Evolutionary conservation across 805 yeast genomes (phyloP), one percentile per base, ranked within the genome.

Genomic region (Komagataella kurtzmanii): DNA sequence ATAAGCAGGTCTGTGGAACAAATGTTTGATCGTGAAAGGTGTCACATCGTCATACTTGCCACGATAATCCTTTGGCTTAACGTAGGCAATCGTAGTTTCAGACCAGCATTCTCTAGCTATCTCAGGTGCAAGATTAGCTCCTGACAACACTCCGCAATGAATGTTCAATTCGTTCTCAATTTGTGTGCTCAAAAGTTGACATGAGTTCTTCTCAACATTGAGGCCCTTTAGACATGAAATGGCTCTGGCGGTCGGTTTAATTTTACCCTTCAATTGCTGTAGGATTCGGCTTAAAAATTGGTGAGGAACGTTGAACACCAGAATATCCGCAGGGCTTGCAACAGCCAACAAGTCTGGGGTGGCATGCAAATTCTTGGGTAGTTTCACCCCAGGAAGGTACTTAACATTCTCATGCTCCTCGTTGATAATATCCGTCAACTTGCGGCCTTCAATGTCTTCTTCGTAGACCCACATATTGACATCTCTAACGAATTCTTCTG

Each of bases 401-500:
- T 86, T 87, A 59, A 93, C 97, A 67, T 93, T 93, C 71, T 91
- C 96, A 68, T 93, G 97, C 59, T 80, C 72, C 45, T 81, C 74
- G 74, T 93, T 93, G 68, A 93, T 91, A 64, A 89, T 89, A 58
- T 88, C 93, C 24, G 97, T 89, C 61, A 93, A 74, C 57, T 85
- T 86, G 61, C 74, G 67, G 58, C 95, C 97, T 51, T 87, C 75
- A 54, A 85, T 71, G 55, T 76, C 64, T 70, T 93, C 99, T 69
- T 93, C 91, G 60, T 76, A 88, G 12, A 93, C 99, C 99, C 99
- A 93, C 98, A 93, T 90, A 61, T 84, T 82, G 45, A 93, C 97
- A 52, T 77, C 71, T 55, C 70, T 71, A 54, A 80, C 75, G 67
- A 93, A 93, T 61, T 87, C 70, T 44, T 80, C 75, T 45, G 90